A percentile compares a stretch with the other conserved stretches of the same genome.
These are phyloP conservation scores for Insectozyma bohioensis DNA, from an alignment of 1,139 yeast genomes.

Conservation along the genomic window DNA sequence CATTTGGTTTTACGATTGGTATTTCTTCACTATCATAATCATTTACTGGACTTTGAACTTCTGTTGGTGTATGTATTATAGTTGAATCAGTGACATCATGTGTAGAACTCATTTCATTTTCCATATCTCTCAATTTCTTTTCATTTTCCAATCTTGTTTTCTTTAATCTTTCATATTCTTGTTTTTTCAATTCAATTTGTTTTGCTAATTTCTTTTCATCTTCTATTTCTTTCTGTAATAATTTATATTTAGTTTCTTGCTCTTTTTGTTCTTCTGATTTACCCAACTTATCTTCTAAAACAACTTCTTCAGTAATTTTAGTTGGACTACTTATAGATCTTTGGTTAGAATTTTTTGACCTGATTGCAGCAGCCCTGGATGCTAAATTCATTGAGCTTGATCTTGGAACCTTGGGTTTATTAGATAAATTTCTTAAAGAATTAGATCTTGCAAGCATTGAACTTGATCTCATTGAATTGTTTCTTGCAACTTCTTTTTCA, in stretches of 20 bases:
- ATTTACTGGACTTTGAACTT: background rate
- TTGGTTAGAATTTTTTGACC: slow-evolving; percentile 2
- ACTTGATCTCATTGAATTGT: slow-evolving; percentile 36
- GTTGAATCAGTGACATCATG: slow-evolving; percentile 9
- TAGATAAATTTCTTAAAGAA: slow-evolving; percentile 18
- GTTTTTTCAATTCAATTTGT: slow-evolving; percentile 30
- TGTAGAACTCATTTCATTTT: slow-evolving; percentile 7
- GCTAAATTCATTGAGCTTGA: slow-evolving; percentile 17
- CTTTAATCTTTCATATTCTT: slow-evolving; percentile 32
- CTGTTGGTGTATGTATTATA: slow-evolving; percentile 5
- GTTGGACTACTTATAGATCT: slow-evolving; percentile 10
- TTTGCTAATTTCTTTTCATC: slow-evolving; percentile 32
- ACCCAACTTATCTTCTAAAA: slow-evolving; percentile 15
- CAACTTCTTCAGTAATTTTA: slow-evolving; percentile 18
- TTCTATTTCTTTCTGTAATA: slow-evolving; percentile 28
- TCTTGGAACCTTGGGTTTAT: slow-evolving; percentile 19
- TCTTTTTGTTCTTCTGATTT: slow-evolving; percentile 14
- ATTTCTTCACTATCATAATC: background rate
- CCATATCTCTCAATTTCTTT: slow-evolving; percentile 17
- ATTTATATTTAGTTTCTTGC: slow-evolving; percentile 14
- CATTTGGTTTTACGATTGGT: background rate
- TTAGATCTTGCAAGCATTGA: slow-evolving; percentile 21
- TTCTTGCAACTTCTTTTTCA: slow-evolving; percentile 40
- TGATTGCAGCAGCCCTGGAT: slow-evolving; percentile 4
- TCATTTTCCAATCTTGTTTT: slow-evolving; percentile 20